Percentiles rank a stretch among this genome's conserved stretches.
Conservation (phyloP, 192 early-diverging fungal genomes). For the Coemansia sp. region DNA sequence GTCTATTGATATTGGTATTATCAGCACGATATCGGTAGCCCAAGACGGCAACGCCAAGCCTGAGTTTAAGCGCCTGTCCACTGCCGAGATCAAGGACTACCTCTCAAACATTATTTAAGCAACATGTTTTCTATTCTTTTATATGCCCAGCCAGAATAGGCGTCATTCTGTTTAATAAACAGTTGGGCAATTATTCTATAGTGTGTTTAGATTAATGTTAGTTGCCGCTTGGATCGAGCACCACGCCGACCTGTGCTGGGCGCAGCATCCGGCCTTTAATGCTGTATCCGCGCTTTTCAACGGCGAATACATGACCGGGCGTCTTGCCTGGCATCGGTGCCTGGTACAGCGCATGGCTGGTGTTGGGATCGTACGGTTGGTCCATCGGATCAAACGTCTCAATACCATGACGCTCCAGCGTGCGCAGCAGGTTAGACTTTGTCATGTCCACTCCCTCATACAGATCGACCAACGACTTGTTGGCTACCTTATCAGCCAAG, state of each 20-base stretch:
- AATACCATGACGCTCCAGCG: constrained; percentile 83
- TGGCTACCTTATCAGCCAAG: constrained; percentile 52
- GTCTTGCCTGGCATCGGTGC: constrained; percentile 85
- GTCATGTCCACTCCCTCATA: constrained; percentile 91
- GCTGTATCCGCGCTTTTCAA: constrained; percentile 92
- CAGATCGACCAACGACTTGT: constrained; percentile 73
- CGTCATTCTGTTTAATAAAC: no score
- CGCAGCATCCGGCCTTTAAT: constrained; percentile 89
- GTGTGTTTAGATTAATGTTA: background rate
- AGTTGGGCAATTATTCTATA: no score
- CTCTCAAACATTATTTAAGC: constrained; percentile 81
- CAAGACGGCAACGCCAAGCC: constrained; percentile 61
- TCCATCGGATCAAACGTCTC: constrained; percentile 80
- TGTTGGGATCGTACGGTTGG: constrained; percentile 91
- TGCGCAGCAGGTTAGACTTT: constrained; percentile 76
- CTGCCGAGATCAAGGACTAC: constrained; percentile 94
- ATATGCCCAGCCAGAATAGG: constrained; percentile 1
- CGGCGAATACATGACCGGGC: constrained; percentile 81
- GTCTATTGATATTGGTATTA: constrained; percentile 93
- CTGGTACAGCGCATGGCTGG: constrained; percentile 95
- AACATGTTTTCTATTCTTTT: constrained; percentile 11
- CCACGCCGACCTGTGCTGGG: constrained; percentile 96
- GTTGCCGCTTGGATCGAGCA: constrained; percentile 60
- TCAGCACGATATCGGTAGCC: constrained; percentile 45
- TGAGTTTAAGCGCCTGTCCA: constrained; percentile 78